Evolutionary conservation across 2,329 filamentous ascomycete species (phyloP), one percentile per base, ranked within the genome.

Genomic region (Helotiales sp.): DNA sequence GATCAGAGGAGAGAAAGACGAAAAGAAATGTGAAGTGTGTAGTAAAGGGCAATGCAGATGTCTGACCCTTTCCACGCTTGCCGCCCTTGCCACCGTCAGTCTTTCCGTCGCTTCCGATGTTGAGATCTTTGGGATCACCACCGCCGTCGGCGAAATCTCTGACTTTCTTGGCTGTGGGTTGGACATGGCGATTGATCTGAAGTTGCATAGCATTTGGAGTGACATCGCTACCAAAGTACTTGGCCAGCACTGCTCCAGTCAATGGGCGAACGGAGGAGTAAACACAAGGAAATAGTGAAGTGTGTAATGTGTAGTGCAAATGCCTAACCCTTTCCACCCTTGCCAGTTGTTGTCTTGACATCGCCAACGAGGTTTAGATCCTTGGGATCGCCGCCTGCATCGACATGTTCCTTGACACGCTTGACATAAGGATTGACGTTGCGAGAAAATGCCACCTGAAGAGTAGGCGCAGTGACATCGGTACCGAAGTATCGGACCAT

Each of bases 401-500:
- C 77, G n/a, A 82, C 80, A 1, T 82, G 80, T 0, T 79, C 72
- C 52, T 80, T 79, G 34, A 88, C 80, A 1, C 75, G 76, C 37
- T 85, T 81, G 47, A 83, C 85, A 15, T 86, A 80, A 49, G 80
- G 81, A 75, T 86, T 87, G 78, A 87, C 82, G 22, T 76, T 69
- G 1, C 86, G 82, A 24, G 3, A 30, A 88, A 87, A 71, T 87
- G 86, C 52, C 74, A 85, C 88, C 70, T 85, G 82, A 17, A 88
- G 81, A 6, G 86, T 86, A 20, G 81, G 80, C 0, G 81, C 75
- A 0, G 86, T 89, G 2, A 85, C 87, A 61, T 85, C 85, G 22
- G 34, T 64, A 30, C 86, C 86, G 70, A 85, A 88, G 76, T 84
- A 84, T 68, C 83, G 85, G 68, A 85, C 83, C 61, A 88, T 87